phyloP scores from a whole-genome alignment of 768 basidiomycete species.

The Psilocybe subaeruginosa region DNA sequence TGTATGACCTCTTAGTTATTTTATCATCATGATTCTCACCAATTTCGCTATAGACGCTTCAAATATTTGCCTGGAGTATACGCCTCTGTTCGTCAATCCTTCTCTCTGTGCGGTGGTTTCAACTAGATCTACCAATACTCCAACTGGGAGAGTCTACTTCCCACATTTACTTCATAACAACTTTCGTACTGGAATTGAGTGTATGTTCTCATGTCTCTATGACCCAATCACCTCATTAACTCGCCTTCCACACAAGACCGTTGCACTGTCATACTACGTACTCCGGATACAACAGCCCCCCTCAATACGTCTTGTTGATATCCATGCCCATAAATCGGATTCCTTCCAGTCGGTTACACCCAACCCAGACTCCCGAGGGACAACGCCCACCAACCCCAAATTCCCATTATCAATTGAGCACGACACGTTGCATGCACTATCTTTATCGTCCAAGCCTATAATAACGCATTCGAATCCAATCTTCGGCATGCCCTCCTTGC shows the following conservation, averaged over 20 bases:
- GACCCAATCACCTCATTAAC: constrained; percentile 3
- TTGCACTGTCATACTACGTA: constrained; percentile 51
- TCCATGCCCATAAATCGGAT: constrained; percentile 43
- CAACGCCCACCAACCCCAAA: constrained; percentile 21
- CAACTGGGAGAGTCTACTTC: constrained; percentile 32
- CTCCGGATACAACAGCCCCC: constrained; percentile 73
- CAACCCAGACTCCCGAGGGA: constrained; percentile 23
- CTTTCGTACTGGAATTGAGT: constrained; percentile 53
- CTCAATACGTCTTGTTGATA: constrained; percentile 68
- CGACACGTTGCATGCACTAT: constrained; percentile 63
- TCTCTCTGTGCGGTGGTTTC: constrained; percentile 43
- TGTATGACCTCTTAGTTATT: constrained; percentile 40
- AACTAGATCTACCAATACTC: constrained; percentile 37
- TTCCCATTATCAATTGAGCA: constrained; percentile 39
- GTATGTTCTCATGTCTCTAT: constrained; percentile 41
- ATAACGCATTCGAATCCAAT: constrained; percentile 52
- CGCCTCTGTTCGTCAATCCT: constrained; percentile 54
- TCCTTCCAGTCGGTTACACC: constrained; percentile 51
- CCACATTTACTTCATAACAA: constrained; percentile 49
- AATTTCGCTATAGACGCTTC: constrained; percentile 50
- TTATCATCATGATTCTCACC: neutral
- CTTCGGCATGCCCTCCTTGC: constrained; percentile 73
- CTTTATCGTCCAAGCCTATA: constrained; percentile 68
- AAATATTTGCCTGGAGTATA: constrained; percentile 60
- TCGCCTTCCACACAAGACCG: constrained; percentile 40